Conservation (phyloP, 225 moss, liverwort and hornwort genomes). For the Marchantia polymorpha region DNA sequence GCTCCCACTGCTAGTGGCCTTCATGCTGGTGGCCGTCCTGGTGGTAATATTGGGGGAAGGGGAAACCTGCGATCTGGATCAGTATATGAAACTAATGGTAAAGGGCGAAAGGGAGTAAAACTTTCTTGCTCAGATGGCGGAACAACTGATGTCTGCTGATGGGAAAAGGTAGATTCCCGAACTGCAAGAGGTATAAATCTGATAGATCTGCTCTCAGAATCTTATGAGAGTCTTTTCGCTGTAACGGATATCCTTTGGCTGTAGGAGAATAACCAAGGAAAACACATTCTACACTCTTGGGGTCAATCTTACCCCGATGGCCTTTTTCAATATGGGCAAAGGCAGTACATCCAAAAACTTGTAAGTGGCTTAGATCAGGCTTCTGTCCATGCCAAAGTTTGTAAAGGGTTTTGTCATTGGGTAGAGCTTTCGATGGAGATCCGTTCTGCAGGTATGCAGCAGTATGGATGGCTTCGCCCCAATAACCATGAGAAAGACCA, state of each 20-base stretch:
- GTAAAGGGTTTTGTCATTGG: no score
- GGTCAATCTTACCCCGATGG: background rate
- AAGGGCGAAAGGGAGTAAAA: background rate
- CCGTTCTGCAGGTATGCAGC: background rate
- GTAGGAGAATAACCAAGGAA: no score
- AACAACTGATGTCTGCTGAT: background rate
- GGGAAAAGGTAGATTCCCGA: no score
- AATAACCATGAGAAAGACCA: slow-evolving; percentile 1
- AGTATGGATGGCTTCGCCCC: slow-evolving; percentile 2
- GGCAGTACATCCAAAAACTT: background rate
- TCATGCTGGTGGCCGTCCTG: background rate
- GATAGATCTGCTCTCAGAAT: slow-evolving; percentile 1
- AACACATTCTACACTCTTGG: background rate
- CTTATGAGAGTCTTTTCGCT: background rate
- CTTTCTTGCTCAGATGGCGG: background rate
- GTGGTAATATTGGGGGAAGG: background rate
- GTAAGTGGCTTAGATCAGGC: slow-evolving; percentile 3
- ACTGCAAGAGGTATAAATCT: no score
- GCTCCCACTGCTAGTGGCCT: background rate
- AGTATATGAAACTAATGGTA: background rate
- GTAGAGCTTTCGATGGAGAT: background rate
- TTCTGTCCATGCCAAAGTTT: background rate
- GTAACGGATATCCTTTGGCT: background rate
- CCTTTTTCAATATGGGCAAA: background rate
- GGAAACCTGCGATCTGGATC: background rate